Conservation (phyloP, 768 basidiomycete species). For the Lyophyllum atratum region DNA sequence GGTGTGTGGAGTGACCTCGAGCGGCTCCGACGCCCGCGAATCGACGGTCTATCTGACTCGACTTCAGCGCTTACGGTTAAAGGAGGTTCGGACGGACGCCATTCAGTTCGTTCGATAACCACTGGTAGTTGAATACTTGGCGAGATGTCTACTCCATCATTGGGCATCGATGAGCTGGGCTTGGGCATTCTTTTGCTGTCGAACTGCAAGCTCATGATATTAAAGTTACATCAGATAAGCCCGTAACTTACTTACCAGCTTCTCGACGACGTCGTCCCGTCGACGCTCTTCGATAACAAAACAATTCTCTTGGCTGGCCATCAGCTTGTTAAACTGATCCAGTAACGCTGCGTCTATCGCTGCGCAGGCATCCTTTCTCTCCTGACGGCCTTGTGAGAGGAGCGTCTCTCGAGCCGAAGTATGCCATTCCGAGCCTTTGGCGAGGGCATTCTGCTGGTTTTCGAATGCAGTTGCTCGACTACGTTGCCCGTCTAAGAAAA, state of each 20-base stretch:
- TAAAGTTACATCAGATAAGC: background rate
- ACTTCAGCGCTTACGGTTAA: too few relatives aligned
- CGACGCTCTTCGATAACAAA: slow-evolving; percentile 2
- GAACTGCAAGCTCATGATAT: background rate
- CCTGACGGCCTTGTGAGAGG: background rate
- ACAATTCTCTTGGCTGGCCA: background rate
- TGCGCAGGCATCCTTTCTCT: background rate
- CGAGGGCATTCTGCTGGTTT: background rate
- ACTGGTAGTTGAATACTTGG: too few relatives aligned
- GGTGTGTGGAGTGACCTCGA: too few relatives aligned
- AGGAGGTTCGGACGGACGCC: too few relatives aligned
- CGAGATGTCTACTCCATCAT: background rate
- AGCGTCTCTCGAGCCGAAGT: background rate
- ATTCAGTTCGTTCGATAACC: too few relatives aligned
- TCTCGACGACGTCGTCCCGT: background rate
- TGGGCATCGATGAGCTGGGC: background rate
- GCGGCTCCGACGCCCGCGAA: too few relatives aligned
- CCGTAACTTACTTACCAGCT: slow-evolving; percentile 1
- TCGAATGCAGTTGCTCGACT: background rate
- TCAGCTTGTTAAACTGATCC: slow-evolving; percentile 1
- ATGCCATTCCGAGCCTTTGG: slow-evolving; percentile 6
- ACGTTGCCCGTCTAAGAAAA: slow-evolving; percentile 5
- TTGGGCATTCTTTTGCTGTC: background rate
- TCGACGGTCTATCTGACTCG: too few relatives aligned
- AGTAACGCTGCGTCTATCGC: background rate